Evolutionary conservation across 2,329 filamentous ascomycete genomes (phyloP), one percentile per base, ranked within the genome.

Genomic region (Coleophoma crateriformis): DNA sequence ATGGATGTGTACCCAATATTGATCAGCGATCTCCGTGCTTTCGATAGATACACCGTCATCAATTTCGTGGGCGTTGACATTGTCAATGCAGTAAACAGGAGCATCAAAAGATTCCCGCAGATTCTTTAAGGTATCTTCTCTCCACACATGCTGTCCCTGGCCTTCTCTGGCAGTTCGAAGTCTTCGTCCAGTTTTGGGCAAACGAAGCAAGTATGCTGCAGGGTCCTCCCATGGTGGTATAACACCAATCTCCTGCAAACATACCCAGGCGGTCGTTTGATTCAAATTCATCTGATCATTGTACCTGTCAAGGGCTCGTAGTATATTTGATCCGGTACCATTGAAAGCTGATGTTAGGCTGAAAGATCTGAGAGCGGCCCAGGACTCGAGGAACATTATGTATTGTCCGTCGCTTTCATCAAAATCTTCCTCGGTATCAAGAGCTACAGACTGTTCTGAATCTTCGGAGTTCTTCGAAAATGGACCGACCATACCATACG

Each of bases 11-110:
- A 92, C 71, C 88, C 88, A 94, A 60, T 79, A 81, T 56, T 86
- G 74, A 46, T 73, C 63, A 17, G 73, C 53, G 55, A 55, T 15
- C 66, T 72, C 67, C 1, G 84, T 77, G 42, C 67, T 64, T 61
- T 90, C 84, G 7, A 94, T 61, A 1, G 88, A 92, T 8, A 95
- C 68, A 1, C 84, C 88, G 62, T 95, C 88, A 57, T 95, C 88
- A 50, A 94, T 86, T 58, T 92, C 82, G 27, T 77, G 71, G 0
- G 89, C 86, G 34, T 68, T 69, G 17, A 75, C 72, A 27, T 78
- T 75, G 61, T 95, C 88, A 52, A 95, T 87, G 56, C 86, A 90
- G 62, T 84, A 91, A 1, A 87, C 78, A 0, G 75, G 77, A 19
- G 80, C 61, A n/a, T 73, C 60, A 0, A 69, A 70, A 77, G 82